Percentiles rank a stretch among this genome's conserved stretches.
Evolutionary conservation across 176 grass and related monocot species (phyloP).

Genomic region (Poa annua): DNA sequence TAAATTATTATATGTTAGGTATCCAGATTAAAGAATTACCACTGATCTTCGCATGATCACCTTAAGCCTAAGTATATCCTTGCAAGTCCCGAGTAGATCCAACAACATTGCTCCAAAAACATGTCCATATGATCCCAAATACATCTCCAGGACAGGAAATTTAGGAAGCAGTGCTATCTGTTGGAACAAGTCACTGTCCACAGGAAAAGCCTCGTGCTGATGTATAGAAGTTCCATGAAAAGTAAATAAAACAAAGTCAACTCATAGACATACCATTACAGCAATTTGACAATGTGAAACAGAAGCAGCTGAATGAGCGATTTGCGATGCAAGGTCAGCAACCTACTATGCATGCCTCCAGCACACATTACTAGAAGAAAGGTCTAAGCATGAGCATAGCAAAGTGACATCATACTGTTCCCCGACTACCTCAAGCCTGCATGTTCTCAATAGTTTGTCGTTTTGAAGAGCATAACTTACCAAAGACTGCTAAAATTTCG

Average conservation of each 20-base stretch:
- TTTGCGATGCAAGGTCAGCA: no score
- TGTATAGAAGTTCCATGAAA: not conserved
- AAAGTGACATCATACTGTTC: not conserved
- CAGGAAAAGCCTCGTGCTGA: not conserved
- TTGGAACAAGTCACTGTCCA: not conserved
- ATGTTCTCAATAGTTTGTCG: no score
- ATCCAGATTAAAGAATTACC: not conserved
- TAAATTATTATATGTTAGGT: not conserved
- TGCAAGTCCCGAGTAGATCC: not conserved
- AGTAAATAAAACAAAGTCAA: not conserved
- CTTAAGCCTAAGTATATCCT: not conserved
- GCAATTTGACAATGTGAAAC: no score
- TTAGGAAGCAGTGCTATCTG: not conserved
- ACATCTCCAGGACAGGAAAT: not conserved
- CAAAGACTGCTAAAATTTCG: no score
- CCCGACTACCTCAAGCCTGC: no score
- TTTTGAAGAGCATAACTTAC: no score
- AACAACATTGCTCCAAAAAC: not conserved
- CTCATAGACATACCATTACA: no score
- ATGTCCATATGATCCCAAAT: not conserved
- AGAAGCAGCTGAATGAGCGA: no score
- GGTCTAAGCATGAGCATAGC: no score
- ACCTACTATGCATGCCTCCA: no score
- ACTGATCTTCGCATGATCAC: not conserved
- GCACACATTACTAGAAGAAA: no score